Base-by-base conservation (phyloP, 164 flowering plant species). In the Akebia trifoliata region DNA sequence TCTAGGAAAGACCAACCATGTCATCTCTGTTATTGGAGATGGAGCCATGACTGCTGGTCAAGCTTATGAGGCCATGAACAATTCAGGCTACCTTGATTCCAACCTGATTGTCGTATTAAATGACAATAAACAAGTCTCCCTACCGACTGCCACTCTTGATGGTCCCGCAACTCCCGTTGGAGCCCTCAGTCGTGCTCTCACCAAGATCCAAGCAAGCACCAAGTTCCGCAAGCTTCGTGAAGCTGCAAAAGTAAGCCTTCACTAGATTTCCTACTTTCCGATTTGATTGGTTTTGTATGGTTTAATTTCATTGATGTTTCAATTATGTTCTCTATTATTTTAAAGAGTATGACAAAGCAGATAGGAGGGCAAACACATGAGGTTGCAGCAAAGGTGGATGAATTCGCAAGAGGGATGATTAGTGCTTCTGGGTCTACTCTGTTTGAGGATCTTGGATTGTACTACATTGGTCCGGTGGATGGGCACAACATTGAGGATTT, bases 31-130 rank as follows among this genome's bases (percentile, higher is more conserved):
- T 59, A 92, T 92, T 53, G 98, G 98, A 65, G 98, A 92, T 63
- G 98, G 96, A 36, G 96, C 95, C 59, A 92, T 92, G 93, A 92
- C 98, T 0, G 98, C 96, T 37, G 98, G 98, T 20, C 96, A 86
- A 73, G 98, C 98, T n/a, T 91, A 86, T 39, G 98, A 91, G 56
- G 98, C 98, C 50, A 72, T 92, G 90, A 92, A 92, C 66, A 92
- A 92, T 66, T 80, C 96, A 1, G 98, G 98, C 1, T 92, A 64
- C 54, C 82, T 92, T 34, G 95, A 88, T 51, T 5, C 91, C 38
- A 84, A 92, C 72, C 62, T 92, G 62, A 86, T 92, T 31, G 80
- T 86, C 6, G 57, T 92, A 2, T 62, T 92, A 57, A 91, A 91
- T 65, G 98, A 86, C 72, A 88, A 91, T 54, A 83, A 78, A 62